Percentiles rank a stretch among this genome's conserved stretches.
phyloP scores from a whole-genome alignment of 2,329 filamentous ascomycete species.

The Botrytis aclada region DNA sequence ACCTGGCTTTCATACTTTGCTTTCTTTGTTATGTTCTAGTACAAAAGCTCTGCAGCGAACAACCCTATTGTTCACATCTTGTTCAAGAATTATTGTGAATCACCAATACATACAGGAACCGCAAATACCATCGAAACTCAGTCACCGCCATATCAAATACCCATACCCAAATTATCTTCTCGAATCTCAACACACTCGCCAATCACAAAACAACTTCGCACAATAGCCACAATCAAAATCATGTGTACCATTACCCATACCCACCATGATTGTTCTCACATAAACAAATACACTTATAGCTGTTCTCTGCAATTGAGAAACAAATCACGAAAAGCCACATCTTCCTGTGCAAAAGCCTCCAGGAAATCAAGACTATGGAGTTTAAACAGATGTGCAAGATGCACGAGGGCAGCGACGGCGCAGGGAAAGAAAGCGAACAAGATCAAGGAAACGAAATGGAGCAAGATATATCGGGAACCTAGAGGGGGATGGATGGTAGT shows the following conservation, averaged over 20 bases:
- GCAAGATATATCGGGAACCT: not conserved
- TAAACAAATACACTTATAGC: not conserved
- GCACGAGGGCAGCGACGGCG: not conserved
- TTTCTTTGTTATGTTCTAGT: not conserved
- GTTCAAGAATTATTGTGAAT: not conserved
- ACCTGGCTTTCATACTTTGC: not conserved
- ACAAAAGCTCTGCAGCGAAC: not conserved
- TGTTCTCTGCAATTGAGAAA: not conserved
- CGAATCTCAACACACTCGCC: not conserved
- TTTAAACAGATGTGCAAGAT: not conserved
- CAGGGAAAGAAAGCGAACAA: not conserved
- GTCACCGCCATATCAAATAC: not conserved
- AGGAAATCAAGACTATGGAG: not conserved
- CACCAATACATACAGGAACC: not conserved
- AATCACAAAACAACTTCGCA: not conserved
- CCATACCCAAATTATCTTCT: not conserved
- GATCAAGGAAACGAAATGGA: not conserved
- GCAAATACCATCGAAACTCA: not conserved
- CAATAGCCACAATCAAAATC: not conserved
- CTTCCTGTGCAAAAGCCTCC: not conserved
- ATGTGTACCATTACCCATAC: not conserved
- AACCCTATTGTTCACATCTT: not conserved
- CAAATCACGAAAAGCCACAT: not conserved
- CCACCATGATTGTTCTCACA: not conserved
- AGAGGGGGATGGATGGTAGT: not conserved